Evolutionary conservation across 1,284 basidiomycete genomes (phyloP).

Genomic region (Ceratobasidium sp.): DNA sequence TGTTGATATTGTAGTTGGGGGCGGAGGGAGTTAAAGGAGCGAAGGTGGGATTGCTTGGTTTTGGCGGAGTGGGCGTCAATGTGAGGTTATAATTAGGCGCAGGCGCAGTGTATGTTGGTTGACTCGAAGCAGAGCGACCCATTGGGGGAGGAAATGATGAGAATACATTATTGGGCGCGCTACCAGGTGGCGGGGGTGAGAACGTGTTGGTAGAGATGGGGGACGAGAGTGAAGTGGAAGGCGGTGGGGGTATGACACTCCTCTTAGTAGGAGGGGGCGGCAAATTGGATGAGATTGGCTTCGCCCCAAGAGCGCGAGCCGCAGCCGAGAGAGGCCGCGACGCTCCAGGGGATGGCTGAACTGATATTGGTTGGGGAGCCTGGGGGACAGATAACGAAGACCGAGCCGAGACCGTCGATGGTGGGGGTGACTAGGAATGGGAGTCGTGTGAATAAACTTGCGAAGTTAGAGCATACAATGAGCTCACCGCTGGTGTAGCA

Average conservation of each 20-base stretch:
- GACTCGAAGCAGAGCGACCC: constrained; percentile 40
- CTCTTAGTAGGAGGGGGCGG: constrained; percentile 36
- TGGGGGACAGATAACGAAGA: constrained; percentile 50
- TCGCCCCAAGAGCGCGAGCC: constrained; percentile 46
- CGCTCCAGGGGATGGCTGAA: constrained; percentile 63
- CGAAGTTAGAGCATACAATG: constrained; percentile 43
- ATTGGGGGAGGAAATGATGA: constrained; percentile 38
- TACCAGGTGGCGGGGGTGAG: constrained; percentile 17
- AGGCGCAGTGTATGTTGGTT: constrained; percentile 52
- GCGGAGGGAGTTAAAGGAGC: constrained; percentile 49
- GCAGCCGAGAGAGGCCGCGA: constrained; percentile 55
- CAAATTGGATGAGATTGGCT: constrained; percentile 35
- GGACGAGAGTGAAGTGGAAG: constrained; percentile 30
- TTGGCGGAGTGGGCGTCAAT: constrained; percentile 55
- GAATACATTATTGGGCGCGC: constrained; percentile 11
- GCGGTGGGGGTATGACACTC: constrained; percentile 30
- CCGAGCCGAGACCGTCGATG: constrained; percentile 51
- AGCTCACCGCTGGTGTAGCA: constrained; percentile 57
- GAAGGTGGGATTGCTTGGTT: constrained; percentile 46
- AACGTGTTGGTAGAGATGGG: constrained; percentile 25
- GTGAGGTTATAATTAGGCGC: constrained; percentile 71
- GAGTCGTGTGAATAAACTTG: constrained; percentile 26
- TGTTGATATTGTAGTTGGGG: constrained; percentile 40
- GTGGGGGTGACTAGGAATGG: constrained; percentile 21
- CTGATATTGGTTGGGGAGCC: constrained; percentile 53